phyloP scores from a whole-genome alignment of 176 grass and related monocot species.

The Oryza meyeriana region DNA sequence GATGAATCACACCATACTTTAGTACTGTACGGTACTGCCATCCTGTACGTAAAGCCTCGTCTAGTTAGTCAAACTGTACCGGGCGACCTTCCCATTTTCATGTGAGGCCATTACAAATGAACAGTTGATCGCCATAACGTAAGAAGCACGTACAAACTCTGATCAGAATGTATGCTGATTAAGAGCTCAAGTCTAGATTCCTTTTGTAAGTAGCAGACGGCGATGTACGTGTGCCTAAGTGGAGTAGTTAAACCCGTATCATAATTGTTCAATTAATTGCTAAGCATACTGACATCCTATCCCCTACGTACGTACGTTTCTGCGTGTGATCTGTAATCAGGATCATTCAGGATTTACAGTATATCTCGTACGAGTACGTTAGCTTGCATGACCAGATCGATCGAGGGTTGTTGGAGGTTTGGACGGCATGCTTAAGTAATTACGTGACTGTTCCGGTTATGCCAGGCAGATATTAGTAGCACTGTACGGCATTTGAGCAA shows the following conservation, averaged over 20 bases:
- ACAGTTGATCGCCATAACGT: background rate
- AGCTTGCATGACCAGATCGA: background rate
- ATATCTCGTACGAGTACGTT: background rate
- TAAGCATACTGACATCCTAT: no score
- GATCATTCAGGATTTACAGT: no score
- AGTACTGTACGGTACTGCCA: background rate
- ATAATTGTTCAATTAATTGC: background rate
- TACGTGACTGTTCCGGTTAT: background rate
- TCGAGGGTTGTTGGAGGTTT: background rate
- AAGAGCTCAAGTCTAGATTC: background rate
- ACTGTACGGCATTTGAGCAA: no score
- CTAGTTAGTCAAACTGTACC: background rate
- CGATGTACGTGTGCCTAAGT: background rate
- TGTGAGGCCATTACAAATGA: background rate
- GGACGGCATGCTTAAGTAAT: background rate
- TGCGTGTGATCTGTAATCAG: no score
- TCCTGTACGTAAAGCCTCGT: background rate
- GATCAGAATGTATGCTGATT: background rate
- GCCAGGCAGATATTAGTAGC: background rate
- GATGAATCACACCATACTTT: background rate
- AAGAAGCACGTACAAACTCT: background rate
- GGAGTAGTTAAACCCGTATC: background rate
- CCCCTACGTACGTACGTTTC: no score
- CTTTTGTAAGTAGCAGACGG: background rate
- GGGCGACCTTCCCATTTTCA: no score